phyloP scores from a whole-genome alignment of 148 eudicot species.

The Linanthus parryae region DNA sequence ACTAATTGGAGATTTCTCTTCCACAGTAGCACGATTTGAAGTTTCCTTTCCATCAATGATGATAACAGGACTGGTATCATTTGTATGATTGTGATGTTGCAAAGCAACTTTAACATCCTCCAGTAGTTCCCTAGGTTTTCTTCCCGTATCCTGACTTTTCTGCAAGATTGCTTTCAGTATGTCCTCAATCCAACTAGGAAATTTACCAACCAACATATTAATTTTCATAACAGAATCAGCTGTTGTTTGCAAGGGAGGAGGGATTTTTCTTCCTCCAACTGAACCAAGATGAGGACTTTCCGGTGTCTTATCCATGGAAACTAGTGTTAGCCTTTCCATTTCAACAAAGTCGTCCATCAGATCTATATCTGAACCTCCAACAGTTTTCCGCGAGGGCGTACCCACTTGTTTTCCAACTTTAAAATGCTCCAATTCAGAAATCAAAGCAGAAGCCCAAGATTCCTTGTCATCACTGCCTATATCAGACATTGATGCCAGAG shows the following conservation, averaged over 20 bases:
- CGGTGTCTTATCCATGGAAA: conserved; percentile 41
- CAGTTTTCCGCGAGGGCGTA: conserved; percentile 30
- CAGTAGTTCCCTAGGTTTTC: conserved; percentile 14
- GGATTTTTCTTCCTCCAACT: conserved; percentile 11
- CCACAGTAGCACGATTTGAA: background rate
- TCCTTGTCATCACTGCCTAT: conserved; percentile 76
- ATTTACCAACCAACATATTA: conserved; percentile 1
- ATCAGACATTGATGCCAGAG: conserved; percentile 54
- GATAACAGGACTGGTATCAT: background rate
- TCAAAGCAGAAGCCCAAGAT: conserved; percentile 57
- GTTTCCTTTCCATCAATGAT: conserved; percentile 3
- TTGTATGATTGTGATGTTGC: background rate
- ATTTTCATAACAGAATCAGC: conserved; percentile 9
- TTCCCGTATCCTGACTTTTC: conserved; percentile 6
- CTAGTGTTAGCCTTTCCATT: conserved; percentile 92
- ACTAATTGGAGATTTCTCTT: background rate
- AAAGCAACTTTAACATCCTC: conserved; percentile 34
- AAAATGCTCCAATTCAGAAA: conserved; percentile 53
- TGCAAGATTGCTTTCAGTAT: conserved; percentile 11
- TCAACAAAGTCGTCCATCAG: conserved; percentile 96
- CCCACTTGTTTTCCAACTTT: conserved; percentile 36
- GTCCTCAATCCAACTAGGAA: conserved; percentile 14
- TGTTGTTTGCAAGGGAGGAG: background rate
- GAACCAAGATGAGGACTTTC: conserved; percentile 23
- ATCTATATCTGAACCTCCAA: conserved; percentile 57